Base-by-base conservation (phyloP, 192 early-diverging fungal genomes). In the Irineochytrium annulatum region DNA sequence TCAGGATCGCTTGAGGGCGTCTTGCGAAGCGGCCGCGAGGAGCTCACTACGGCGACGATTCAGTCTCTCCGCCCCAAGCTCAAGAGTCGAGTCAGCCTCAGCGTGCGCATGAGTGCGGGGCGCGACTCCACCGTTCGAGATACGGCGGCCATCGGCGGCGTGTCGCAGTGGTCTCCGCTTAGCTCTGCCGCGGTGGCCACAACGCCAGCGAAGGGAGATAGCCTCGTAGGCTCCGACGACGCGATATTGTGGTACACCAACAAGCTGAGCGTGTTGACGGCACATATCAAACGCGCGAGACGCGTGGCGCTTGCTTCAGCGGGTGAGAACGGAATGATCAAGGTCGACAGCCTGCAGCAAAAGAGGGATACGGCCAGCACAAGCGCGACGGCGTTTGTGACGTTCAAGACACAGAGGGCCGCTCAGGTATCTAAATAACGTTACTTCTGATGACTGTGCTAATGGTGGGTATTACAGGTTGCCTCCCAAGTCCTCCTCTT, bases 381-480 rank as follows among this genome's bases (percentile, higher is more conserved):
- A 32, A 70, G 58, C 26, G 65, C 69, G 13, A 65, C 76, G 8
- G 79, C 60, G 0, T 81, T 81, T 62, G 76, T 81, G 2, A 81
- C 79, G 2, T 81, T 81, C 56, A 63, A 62, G 22, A 58, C 69
- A 3, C 73, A 74, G 46, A 34, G 67, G 29, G 29, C 63, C n/a
- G 74, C 75, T 20, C 63, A 68, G 45, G 53, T 63, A 56, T 65
- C 1, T 2, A 17, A 1, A 41, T 1, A 28, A n/a, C 54, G 33
- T 26, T 59, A 13, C 27, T 1, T 14, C 53, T 13, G 56, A 17
- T 26, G 14, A 1, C 52, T 24, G 8, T 17, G 14, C 16, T 52
- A 55, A 6, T 55, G 3, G 37, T 27, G 20, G 1, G 31, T 0
- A 30, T 20, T 20, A 5, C 33, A 61, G 60, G 66, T 80, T 24